Evolutionary conservation across 495 filamentous ascomycete species (phyloP).

Genomic region (Daldinia concentrica): DNA sequence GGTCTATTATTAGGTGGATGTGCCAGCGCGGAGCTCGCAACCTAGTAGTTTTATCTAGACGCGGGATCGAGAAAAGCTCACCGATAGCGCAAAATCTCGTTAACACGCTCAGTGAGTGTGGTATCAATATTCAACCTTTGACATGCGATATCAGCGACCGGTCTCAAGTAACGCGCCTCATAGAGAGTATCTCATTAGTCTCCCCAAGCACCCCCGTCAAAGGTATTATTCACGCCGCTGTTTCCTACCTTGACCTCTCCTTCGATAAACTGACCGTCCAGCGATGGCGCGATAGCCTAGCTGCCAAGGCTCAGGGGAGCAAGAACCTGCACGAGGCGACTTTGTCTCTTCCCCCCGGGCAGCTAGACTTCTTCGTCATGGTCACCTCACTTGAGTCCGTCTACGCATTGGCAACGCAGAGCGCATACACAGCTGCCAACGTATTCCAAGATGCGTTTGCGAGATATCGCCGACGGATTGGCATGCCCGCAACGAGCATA

Average conservation of each 20-base stretch:
- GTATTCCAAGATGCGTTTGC: constrained; percentile 58
- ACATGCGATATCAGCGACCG: constrained; percentile 15
- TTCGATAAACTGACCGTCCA: constrained; percentile 54
- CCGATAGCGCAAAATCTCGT: constrained; percentile 15
- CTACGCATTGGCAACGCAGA: constrained; percentile 59
- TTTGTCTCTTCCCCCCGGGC: constrained; percentile 46
- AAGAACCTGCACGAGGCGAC: constrained; percentile 56
- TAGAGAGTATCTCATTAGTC: background rate
- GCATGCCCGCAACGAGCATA: constrained; percentile 37
- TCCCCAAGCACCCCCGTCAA: constrained; percentile 43
- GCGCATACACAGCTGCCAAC: constrained; percentile 64
- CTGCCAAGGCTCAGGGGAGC: constrained; percentile 53
- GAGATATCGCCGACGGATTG: constrained; percentile 45
- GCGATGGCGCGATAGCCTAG: constrained; percentile 44
- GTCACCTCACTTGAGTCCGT: constrained; percentile 59
- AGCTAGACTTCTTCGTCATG: constrained; percentile 62
- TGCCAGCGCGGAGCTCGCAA: constrained; percentile 57
- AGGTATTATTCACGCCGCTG: constrained; percentile 53
- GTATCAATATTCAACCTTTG: constrained; percentile 1
- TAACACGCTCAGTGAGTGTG: background rate
- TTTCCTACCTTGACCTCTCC: constrained; percentile 53
- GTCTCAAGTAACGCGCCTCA: background rate
- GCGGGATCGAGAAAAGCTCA: constrained; percentile 34
- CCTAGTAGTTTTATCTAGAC: constrained; percentile 60
- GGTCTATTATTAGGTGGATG: constrained; percentile 60